Evolutionary conservation across 2,329 filamentous ascomycete species (phyloP), one percentile per base, ranked within the genome.

Genomic region (Calonectria henricotiae): DNA sequence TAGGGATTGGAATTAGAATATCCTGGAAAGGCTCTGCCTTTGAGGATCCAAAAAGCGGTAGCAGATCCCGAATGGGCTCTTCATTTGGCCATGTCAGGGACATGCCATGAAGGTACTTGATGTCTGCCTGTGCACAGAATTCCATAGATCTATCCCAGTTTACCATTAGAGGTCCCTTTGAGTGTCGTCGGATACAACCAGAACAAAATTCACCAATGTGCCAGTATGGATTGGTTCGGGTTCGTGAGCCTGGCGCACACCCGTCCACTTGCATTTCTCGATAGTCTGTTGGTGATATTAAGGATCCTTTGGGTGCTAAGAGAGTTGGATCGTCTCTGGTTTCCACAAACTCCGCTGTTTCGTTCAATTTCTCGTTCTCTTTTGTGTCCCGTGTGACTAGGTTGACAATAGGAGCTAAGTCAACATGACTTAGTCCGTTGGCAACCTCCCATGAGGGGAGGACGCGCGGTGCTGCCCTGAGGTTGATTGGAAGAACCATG

Each of bases 401-500:
- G 43, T 80, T 78, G 41, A 74, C 76, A 39, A 81, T 74, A 0
- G 76, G 77, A 8, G 78, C 73, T 17, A 81, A 54, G 39, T 79
- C 76, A 47, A 71, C 75, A 47, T 73, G 67, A n/a, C 37, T 70
- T 32, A 74, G 68, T 5, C 72, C 71, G 46, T 77, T 75, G 17
- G 74, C 85, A 68, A 93, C 89, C 67, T 93, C 90, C 83, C 92
- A 91, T 0, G 93, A 90, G 1, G 82, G 81, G 5, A 84, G 73
- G n/a, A 84, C 74, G 5, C 82, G 79, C 17, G 82, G 82, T 8
- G 76, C 72, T 11, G 74, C 68, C 20, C 93, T 89, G 23, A 93
- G 86, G 78, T 97, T 98, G 83, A 98, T 93, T 0, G 93, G 93
- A 23, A 98, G 82, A 72, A 94, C 90, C 93, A 98, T 95, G 72